Evolutionary conservation across 2,329 filamentous ascomycete species (phyloP), one percentile per base, ranked within the genome.

Genomic region (Chaetomium olivaceum): DNA sequence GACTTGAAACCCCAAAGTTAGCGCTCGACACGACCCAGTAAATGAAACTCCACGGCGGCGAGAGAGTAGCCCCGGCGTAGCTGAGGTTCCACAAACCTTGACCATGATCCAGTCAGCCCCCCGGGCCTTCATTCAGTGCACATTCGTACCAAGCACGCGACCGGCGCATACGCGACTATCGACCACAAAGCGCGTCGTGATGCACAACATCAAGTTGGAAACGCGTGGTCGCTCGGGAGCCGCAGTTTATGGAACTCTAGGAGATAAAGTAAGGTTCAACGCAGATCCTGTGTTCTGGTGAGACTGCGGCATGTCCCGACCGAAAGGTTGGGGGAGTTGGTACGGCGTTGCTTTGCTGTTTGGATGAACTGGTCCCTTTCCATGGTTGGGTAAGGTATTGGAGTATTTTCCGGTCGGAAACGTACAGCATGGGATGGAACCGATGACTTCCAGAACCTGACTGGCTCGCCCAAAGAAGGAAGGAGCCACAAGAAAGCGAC

Each of bases 271-370:
- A 61, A 61, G 58, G 57, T 61, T 60, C 19, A n/a, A 21, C 55
- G 63, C 58, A 62, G 54, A 65, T 61, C 33, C 43, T 65, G 63
- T 65, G 58, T 55, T 14, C 33, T 54, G 59, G 63, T 65, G 33
- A 60, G 31, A 65, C 63, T 5, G 48, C 63, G 54, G 63, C 63
- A 31, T 29, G 46, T 19, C 31, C 27, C 36, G 54, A 23, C 48
- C 14, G 25, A 19, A 27, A 23, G 31, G 7, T 46, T 46, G 21
- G 19, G 43, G 12, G 36, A 55, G 14, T 33, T 36, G 16, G 29
- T 21, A 29, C n/a, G 6, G 27, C n/a, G 36, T 43, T 27, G 33
- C 27, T 25, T 25, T 39, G 19, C 31, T 48, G 29, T 58, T 58
- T 55, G 58, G 57, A 52, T 61, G 43, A 27, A 61, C 23, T 25